phyloP scores from a whole-genome alignment of 1,284 basidiomycete species.

The Blastosporella zonata region DNA sequence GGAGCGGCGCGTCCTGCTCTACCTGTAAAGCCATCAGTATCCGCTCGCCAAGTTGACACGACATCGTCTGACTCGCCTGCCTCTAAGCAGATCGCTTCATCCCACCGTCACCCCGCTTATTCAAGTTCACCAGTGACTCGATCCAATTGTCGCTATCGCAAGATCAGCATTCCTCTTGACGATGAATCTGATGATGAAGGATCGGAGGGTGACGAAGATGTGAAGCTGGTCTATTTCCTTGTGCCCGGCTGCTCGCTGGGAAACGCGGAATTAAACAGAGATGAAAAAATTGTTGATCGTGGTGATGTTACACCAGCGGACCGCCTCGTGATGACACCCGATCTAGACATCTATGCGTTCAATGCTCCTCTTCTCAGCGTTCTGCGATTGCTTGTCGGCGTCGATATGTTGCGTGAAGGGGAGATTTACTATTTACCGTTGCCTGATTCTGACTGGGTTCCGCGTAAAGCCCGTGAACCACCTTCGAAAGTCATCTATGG shows the following conservation, averaged over 20 bases:
- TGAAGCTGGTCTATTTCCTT: constrained; percentile 52
- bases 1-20: constrained; percentile 5
- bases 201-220: constrained; percentile 37
- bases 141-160: constrained; percentile 65
- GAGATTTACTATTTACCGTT: constrained; percentile 61
- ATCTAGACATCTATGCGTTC: constrained; percentile 51
- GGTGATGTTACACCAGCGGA: constrained; percentile 54
- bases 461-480: constrained; percentile 17
- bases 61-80: constrained; percentile 4
- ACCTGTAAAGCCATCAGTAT: constrained; percentile 9
- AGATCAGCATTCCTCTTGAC: constrained; percentile 51
- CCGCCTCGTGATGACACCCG: constrained; percentile 40
- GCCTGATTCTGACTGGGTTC: constrained; percentile 35
- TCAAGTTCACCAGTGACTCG: constrained; percentile 42
- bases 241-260: constrained; percentile 65
- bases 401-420: constrained; percentile 58
- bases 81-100: constrained; percentile 13
- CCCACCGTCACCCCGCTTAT: constrained; percentile 14
- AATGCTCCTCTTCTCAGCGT: constrained; percentile 49
- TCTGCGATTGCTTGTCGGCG: constrained; percentile 56
- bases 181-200: constrained; percentile 13
- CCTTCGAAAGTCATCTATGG: constrained; percentile 2
- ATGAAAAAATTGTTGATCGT: constrained; percentile 58
- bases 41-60: constrained; percentile 8
- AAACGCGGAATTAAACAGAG: constrained; percentile 50